Percentiles rank a stretch among this genome's conserved stretches.
Evolutionary conservation across 2,329 filamentous ascomycete genomes (phyloP).

Genomic region (Diaporthe sp.): DNA sequence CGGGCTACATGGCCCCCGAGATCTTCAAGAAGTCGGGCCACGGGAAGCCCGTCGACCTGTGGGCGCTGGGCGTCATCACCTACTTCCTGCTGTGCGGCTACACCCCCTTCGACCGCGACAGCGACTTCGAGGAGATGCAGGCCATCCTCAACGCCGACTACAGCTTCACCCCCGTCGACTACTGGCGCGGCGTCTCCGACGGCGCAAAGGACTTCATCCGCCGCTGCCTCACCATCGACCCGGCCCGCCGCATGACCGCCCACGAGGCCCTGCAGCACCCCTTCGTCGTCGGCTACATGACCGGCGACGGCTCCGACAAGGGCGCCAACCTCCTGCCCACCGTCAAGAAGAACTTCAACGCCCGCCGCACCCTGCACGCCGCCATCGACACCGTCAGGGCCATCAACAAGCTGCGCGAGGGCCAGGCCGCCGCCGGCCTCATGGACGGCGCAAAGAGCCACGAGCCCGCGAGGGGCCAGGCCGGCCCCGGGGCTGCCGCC

Average conservation of each 20-base stretch:
- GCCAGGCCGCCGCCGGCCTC: slow-evolving; percentile 64
- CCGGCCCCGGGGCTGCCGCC: slow-evolving; percentile 16
- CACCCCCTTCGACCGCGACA: slow-evolving; percentile 97
- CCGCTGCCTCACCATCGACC: slow-evolving; percentile 91
- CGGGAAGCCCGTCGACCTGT: slow-evolving; percentile 97
- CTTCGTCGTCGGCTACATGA: slow-evolving; percentile 70
- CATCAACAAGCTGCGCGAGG: slow-evolving; percentile 79
- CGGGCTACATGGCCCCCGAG: slow-evolving; percentile 98
- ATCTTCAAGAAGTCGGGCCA: slow-evolving; percentile 99
- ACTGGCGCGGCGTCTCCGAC: slow-evolving; percentile 94
- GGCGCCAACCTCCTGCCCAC: slow-evolving; percentile 76
- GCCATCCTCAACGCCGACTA: slow-evolving; percentile 98
- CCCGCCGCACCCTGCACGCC: slow-evolving; percentile 76
- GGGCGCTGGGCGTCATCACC: slow-evolving; percentile 98
- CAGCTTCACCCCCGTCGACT: slow-evolving; percentile 92
- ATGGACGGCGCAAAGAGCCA: slow-evolving; percentile 73
- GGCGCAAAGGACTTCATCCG: slow-evolving; percentile 93
- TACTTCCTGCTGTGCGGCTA: slow-evolving; percentile 99
- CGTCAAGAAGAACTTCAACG: slow-evolving; percentile 83
- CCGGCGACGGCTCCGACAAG: slow-evolving; percentile 58
- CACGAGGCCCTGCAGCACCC: slow-evolving; percentile 81
- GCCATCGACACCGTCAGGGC: slow-evolving; percentile 80
- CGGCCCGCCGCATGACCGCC: slow-evolving; percentile 88
- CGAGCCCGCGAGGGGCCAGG: slow-evolving; percentile 61
- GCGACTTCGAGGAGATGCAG: slow-evolving; percentile 99